Conservation (phyloP, 305 asterid species). For the Fraxinus greggii region DNA sequence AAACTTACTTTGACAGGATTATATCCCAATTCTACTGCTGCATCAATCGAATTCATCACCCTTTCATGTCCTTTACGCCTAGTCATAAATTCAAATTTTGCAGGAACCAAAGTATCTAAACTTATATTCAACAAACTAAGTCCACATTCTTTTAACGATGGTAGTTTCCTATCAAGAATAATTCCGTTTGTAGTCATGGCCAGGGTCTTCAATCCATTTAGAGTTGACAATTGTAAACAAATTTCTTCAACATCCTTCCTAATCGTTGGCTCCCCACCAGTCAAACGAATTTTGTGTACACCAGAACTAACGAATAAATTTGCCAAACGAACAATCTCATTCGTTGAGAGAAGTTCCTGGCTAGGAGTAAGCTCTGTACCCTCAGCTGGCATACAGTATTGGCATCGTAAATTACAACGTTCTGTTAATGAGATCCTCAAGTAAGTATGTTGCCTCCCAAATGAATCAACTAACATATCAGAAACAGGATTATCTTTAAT, state of each 20-base stretch:
- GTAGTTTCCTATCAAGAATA: constrained; percentile 67
- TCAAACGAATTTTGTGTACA: constrained; percentile 81
- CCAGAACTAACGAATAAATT: constrained; percentile 79
- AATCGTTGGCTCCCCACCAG: constrained; percentile 96
- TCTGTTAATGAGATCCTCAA: constrained; percentile 89
- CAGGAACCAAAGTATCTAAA: constrained; percentile 89
- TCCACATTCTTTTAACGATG: constrained; percentile 70
- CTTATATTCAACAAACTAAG: constrained; percentile 80
- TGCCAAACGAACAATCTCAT: constrained; percentile 75
- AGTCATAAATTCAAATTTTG: constrained; percentile 89
- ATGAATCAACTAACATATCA: constrained; percentile 77
- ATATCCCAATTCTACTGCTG: constrained; percentile 77
- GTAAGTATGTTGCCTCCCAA: constrained; percentile 88
- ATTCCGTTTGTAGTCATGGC: constrained; percentile 95
- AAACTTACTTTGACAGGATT: constrained; percentile 81
- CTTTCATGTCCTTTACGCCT: constrained; percentile 93
- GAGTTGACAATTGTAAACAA: constrained; percentile 61
- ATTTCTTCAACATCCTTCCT: constrained; percentile 86
- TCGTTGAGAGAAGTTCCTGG: constrained; percentile 57
- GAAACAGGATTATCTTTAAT: constrained; percentile 47
- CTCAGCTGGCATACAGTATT: constrained; percentile 97
- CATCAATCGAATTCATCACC: constrained; percentile 73
- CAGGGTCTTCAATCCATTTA: constrained; percentile 71
- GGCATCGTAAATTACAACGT: constrained; percentile 94
- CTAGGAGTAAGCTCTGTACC: constrained; percentile 82